phyloP scores from a whole-genome alignment of 352 stramenopile species.

The Phytophthora constricta region DNA sequence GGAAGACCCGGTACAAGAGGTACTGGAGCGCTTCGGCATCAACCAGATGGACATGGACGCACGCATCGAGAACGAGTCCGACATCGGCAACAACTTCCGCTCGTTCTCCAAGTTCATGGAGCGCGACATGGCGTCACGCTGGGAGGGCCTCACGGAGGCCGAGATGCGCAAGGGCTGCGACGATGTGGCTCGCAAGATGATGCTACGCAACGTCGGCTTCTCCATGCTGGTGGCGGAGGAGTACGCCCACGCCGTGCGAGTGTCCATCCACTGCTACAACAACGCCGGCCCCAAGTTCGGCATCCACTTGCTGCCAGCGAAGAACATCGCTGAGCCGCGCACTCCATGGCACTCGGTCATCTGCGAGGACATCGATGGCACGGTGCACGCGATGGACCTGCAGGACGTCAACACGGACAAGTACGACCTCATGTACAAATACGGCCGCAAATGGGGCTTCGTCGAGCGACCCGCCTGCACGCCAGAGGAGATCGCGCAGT shows the following conservation, averaged over 20 bases:
- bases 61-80: slow-evolving; percentile 21
- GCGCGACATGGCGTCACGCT: slow-evolving; percentile 20
- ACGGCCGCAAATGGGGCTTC: slow-evolving; percentile 30
- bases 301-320: slow-evolving; percentile 13
- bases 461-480: slow-evolving; percentile 20
- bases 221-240: slow-evolving; percentile 17
- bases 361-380: slow-evolving; percentile 22
- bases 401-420: slow-evolving; percentile 32
- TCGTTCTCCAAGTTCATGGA: slow-evolving; percentile 31
- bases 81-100: slow-evolving; percentile 23
- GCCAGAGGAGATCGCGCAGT: slow-evolving; percentile 21
- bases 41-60: slow-evolving; percentile 26
- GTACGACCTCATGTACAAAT: slow-evolving; percentile 31
- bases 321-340: slow-evolving; percentile 13
- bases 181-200: slow-evolving; percentile 30
- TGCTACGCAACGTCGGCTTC: slow-evolving; percentile 31
- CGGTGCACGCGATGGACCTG: slow-evolving; percentile 13
- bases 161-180: slow-evolving; percentile 20
- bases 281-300: slow-evolving; percentile 28
- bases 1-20: slow-evolving; percentile 20
- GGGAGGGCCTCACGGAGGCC: slow-evolving; percentile 17
- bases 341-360: slow-evolving; percentile 19
- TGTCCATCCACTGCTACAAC: slow-evolving; percentile 31
- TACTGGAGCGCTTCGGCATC: slow-evolving; percentile 24
- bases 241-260: slow-evolving; percentile 17